Base-by-base conservation (phyloP, 768 basidiomycete genomes). In the Leccinum rimulosum region DNA sequence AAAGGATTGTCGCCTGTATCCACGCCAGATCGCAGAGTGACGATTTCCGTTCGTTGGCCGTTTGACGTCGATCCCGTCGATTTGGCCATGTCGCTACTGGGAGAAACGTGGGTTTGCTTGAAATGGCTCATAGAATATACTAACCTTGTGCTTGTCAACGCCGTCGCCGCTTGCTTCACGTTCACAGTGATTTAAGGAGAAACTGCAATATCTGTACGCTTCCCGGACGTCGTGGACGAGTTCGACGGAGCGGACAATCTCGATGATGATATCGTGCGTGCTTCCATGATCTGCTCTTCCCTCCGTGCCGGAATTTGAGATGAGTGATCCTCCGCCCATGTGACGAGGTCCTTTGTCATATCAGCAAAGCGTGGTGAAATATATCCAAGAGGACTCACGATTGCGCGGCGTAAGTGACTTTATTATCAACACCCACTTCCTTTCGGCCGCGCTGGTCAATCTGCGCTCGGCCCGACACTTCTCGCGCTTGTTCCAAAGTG, bases 341-440 rank as follows among this genome's bases (percentile, higher is more conserved):
- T 28, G 36, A 57, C 22, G 15, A 11, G 11, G 1, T 17, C 40
- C 59, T 66, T 27, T 14, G n/a, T 35, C 8, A 35, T 9, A 12
- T 65, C 47, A 55, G 47, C 14, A 17, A 2, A 54, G 9, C 30
- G 14, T 22, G 5, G 14, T 25, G 27, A 19, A 40, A 47, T 19
- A 6, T 50, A n/a, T 3, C 6, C 5, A 22, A 50, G 4, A 36
- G 17, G 15, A 48, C 64, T 65, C 45, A 65, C 63, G 3, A 38
- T n/a, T 15, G 54, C 6, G 8, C 17, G 10, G 30, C 31, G 0
- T 28, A 12, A 8, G 17, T 25, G 12, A 6, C 19, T 6, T 11
- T 14, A 36, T 47, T 47, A 38, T n/a, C 1, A n/a, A 17, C 25
- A 3, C 53, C n/a, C n/a, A n/a, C n/a, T n/a, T n/a, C n/a, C n/a